A percentile compares a stretch with the other conserved stretches of the same genome.
Evolutionary conservation across 2,329 filamentous ascomycete species (phyloP).

Genomic region (Eutypella sp.): DNA sequence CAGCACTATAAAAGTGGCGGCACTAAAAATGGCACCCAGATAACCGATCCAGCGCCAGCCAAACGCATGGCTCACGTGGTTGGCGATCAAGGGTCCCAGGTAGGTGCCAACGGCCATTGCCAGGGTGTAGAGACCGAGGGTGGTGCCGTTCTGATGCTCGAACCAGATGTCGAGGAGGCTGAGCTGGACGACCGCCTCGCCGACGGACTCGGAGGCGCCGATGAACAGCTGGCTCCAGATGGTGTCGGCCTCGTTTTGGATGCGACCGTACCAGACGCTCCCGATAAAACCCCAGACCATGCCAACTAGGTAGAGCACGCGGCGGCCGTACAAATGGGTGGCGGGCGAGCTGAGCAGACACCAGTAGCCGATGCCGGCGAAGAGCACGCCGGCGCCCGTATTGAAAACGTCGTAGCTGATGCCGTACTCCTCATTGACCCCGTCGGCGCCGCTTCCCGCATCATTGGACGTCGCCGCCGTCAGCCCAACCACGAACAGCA

Average conservation of each 20-base stretch:
- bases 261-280: slow-evolving; percentile 48
- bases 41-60: slow-evolving; percentile 54
- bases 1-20: slow-evolving; percentile 40
- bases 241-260: slow-evolving; percentile 37
- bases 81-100: slow-evolving; percentile 47
- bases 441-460: slow-evolving; percentile 46
- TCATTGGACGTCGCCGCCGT: slow-evolving; percentile 54
- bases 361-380: slow-evolving; percentile 52
- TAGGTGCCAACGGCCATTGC: slow-evolving; percentile 53
- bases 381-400: slow-evolving; percentile 52
- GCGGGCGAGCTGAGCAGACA: slow-evolving; percentile 48
- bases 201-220: slow-evolving; percentile 51
- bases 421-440: slow-evolving; percentile 43
- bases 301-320: slow-evolving; percentile 50
- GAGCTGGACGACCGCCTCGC: slow-evolving; percentile 52
- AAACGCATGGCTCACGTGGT: slow-evolving; percentile 43
- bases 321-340: slow-evolving; percentile 49
- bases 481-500: slow-evolving; percentile 48
- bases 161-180: slow-evolving; percentile 54
- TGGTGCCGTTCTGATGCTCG: slow-evolving; percentile 50
- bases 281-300: slow-evolving; percentile 44
- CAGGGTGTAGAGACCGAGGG: slow-evolving; percentile 50
- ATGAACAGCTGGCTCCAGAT: slow-evolving; percentile 54
- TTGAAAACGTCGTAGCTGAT: slow-evolving; percentile 50
- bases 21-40: slow-evolving; percentile 45